Evolutionary conservation across 2,329 filamentous ascomycete species (phyloP).

Genomic region (Colletotrichum costaricense): DNA sequence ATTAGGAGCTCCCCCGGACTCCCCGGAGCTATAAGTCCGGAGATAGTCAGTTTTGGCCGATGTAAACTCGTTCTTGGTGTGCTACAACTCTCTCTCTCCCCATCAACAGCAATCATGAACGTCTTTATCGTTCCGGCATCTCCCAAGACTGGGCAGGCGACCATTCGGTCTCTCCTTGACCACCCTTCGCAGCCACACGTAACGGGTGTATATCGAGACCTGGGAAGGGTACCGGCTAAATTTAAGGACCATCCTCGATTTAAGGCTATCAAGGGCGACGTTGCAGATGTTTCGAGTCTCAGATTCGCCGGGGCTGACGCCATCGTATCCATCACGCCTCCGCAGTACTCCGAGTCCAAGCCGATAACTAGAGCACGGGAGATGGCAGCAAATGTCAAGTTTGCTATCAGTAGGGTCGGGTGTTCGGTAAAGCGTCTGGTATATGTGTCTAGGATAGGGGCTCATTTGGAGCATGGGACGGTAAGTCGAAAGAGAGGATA

Average conservation of each 20-base stretch:
- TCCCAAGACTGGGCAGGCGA: conserved; percentile 44
- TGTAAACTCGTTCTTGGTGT: background rate
- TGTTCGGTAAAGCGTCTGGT: conserved; percentile 8
- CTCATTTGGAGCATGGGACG: conserved; percentile 44
- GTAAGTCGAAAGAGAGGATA: conserved; percentile 37
- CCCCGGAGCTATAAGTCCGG: background rate
- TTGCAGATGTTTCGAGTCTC: conserved; percentile 39
- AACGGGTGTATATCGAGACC: conserved; percentile 45
- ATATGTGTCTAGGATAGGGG: conserved; percentile 41
- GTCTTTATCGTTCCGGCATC: conserved; percentile 48
- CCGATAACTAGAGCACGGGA: conserved; percentile 44
- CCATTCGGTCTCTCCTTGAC: conserved; percentile 42
- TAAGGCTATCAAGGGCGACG: conserved; percentile 44
- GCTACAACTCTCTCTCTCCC: background rate
- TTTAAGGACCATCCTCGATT: conserved; percentile 44
- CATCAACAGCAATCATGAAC: conserved; percentile 38
- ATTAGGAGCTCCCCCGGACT: background rate
- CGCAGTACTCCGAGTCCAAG: conserved; percentile 43
- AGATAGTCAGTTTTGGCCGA: background rate
- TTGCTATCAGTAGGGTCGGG: conserved; percentile 42
- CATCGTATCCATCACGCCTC: conserved; percentile 48
- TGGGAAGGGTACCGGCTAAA: conserved; percentile 43
- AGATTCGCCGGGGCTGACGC: conserved; percentile 44
- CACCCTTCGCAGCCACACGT: conserved; percentile 38
- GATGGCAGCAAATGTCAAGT: conserved; percentile 48